phyloP scores from a whole-genome alignment of 179 eudicot genomes.

The Gypsophila paniculata region DNA sequence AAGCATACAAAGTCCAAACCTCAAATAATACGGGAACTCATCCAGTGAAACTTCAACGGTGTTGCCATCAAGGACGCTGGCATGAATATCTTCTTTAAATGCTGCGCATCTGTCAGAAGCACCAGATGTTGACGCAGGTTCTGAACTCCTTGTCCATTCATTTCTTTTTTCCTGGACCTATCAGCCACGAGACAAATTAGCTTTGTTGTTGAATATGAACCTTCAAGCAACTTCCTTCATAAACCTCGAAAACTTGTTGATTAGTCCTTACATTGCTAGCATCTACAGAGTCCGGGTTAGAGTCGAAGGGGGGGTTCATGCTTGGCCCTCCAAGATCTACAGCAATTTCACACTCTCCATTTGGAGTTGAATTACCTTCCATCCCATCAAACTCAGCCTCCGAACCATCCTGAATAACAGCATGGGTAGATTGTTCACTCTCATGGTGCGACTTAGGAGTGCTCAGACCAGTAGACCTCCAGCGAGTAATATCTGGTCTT shows the following conservation, averaged over 20 bases:
- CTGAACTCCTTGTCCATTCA: slow-evolving; percentile 52
- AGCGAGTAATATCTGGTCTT: slow-evolving; percentile 49
- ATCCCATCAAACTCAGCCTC: slow-evolving; percentile 65
- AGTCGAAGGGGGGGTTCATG: slow-evolving; percentile 49
- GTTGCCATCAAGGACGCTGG: slow-evolving; percentile 62
- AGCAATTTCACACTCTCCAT: slow-evolving; percentile 53
- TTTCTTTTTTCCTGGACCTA: slow-evolving; percentile 60
- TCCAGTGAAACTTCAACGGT: slow-evolving; percentile 71
- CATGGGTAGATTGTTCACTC: slow-evolving; percentile 57
- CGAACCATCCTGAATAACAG: slow-evolving; percentile 52
- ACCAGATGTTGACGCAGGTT: slow-evolving; percentile 57
- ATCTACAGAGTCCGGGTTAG: slow-evolving; percentile 50
- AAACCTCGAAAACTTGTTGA: slow-evolving; percentile 18
- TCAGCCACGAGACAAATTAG: slow-evolving; percentile 11
- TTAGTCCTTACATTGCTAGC: slow-evolving; percentile 46
- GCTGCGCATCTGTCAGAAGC: slow-evolving; percentile 53
- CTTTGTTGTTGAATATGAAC: slow-evolving; percentile 13
- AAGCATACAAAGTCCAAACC: slow-evolving; percentile 36
- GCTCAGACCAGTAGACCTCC: slow-evolving; percentile 55
- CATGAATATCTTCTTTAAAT: slow-evolving; percentile 64
- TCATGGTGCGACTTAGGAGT: slow-evolving; percentile 48
- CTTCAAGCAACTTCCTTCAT: background rate
- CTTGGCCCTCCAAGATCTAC: slow-evolving; percentile 44
- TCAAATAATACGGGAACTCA: slow-evolving; percentile 81
- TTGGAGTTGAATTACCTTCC: slow-evolving; percentile 68